phyloP scores from a whole-genome alignment of 345 rosid species.

The Rhodomyrtus tomentosa region DNA sequence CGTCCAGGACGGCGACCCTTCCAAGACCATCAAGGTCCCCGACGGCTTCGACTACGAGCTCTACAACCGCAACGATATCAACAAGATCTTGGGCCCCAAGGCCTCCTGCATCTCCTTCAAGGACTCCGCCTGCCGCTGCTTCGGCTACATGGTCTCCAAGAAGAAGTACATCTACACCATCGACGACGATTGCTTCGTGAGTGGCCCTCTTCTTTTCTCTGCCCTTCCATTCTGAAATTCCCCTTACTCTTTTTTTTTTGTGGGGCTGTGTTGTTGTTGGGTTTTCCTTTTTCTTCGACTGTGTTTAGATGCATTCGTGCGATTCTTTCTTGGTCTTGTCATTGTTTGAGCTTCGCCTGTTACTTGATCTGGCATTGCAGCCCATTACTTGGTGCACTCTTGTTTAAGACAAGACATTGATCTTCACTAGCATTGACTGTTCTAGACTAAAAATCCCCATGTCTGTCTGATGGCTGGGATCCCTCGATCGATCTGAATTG shows the following conservation, averaged over 20 bases:
- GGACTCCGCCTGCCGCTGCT: constrained; percentile 97
- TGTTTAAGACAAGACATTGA: background rate
- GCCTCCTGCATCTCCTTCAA: constrained; percentile 93
- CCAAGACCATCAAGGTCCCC: constrained; percentile 74
- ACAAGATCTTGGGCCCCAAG: constrained; percentile 80
- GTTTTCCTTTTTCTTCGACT: background rate
- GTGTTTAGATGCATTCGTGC: background rate
- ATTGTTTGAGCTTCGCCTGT: background rate
- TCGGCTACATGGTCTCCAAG: constrained; percentile 96
- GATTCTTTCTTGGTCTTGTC: background rate
- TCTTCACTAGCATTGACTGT: background rate
- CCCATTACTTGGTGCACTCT: background rate
- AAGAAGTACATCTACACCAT: constrained; percentile 96
- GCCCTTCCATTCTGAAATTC: background rate
- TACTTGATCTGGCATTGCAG: background rate
- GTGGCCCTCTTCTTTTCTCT: constrained; percentile 5
- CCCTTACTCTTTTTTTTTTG: background rate
- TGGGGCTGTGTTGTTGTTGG: background rate
- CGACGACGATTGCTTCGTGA: constrained; percentile 96
- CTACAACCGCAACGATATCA: constrained; percentile 82
- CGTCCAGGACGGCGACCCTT: constrained; percentile 92
- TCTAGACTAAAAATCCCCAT: background rate
- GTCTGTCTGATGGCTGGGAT: background rate
- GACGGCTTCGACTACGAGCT: constrained; percentile 91
- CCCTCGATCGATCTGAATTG: background rate